These are phyloP conservation scores for Physcomitrium patens DNA, from an alignment of 225 moss, liverwort and hornwort genomes.

Conservation along the genomic window DNA sequence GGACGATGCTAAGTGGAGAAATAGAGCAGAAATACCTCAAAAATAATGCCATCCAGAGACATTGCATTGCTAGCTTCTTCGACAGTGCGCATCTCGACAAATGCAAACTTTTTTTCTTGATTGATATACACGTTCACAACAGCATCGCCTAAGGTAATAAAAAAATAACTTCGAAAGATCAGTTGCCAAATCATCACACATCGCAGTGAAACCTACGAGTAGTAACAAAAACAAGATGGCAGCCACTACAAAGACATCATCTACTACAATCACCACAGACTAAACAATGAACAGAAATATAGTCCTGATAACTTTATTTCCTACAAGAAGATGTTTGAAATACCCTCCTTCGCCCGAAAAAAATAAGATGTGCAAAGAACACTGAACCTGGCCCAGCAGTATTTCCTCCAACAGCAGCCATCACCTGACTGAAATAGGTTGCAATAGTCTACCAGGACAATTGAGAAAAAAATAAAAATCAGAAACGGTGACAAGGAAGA, in stretches of 20 bases:
- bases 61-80: slow-evolving; percentile 99
- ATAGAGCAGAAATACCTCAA: slow-evolving; percentile 63
- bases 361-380: neutral
- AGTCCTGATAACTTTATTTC: neutral
- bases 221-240: slow-evolving; percentile 3
- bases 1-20: neutral
- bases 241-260: neutral
- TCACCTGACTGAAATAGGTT: slow-evolving; percentile 98
- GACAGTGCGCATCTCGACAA: slow-evolving; percentile 99
- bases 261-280: neutral
- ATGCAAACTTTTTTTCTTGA: slow-evolving; percentile 98
- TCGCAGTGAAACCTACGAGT: neutral
- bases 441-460: slow-evolving; percentile 73
- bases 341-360: too few relatives aligned
- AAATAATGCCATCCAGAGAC: slow-evolving; percentile 98
- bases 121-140: slow-evolving; percentile 99
- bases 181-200: neutral
- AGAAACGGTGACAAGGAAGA: neutral
- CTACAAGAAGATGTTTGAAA: neutral
- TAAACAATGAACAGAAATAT: neutral
- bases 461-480: neutral
- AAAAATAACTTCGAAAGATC: neutral
- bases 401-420: slow-evolving; percentile 98
- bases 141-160: slow-evolving; percentile 68
- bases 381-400: slow-evolving; percentile 93